Percentiles rank a stretch among this genome's conserved stretches.
phyloP scores from a whole-genome alignment of 805 yeast species.

The Wickerhamomyces chambardii region DNA sequence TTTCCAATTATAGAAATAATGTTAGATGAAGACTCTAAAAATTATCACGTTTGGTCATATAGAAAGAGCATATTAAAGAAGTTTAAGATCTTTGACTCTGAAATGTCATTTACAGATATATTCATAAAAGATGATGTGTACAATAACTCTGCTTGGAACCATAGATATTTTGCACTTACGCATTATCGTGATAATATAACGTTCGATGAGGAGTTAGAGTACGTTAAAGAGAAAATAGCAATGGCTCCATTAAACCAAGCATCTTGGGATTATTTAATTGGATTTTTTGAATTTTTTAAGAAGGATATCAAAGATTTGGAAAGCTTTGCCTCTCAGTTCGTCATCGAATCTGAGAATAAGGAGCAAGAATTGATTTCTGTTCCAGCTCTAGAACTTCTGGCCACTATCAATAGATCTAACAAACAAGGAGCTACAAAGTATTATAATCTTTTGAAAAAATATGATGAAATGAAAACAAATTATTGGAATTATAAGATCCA shows the following conservation, averaged over 20 bases:
- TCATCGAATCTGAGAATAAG: conserved; percentile 19
- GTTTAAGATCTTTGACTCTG: conserved; percentile 41
- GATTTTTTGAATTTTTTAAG: conserved; percentile 31
- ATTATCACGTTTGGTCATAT: conserved; percentile 96
- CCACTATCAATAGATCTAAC: conserved; percentile 21
- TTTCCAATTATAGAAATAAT: conserved; percentile 55
- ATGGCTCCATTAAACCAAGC: conserved; percentile 75
- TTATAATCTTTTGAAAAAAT: conserved; percentile 39
- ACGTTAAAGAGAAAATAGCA: conserved; percentile 36
- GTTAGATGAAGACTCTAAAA: conserved; percentile 75
- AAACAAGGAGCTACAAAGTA: conserved; percentile 28
- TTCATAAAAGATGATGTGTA: conserved; percentile 56
- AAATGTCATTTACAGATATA: conserved; percentile 38
- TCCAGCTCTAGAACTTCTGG: conserved; percentile 57
- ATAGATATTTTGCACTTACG: conserved; percentile 53
- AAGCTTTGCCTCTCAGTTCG: too few relatives aligned
- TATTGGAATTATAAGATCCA: conserved; percentile 47
- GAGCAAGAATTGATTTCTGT: conserved; percentile 31
- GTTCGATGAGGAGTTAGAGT: conserved; percentile 42
- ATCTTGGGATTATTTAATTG: conserved; percentile 76
- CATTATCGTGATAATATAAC: conserved; percentile 11
- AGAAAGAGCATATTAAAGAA: conserved; percentile 70
- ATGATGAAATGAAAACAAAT: conserved; percentile 53
- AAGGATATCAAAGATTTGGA: conserved; percentile 29
- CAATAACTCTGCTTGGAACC: conserved; percentile 93